These are phyloP conservation scores for Globisporangium camurandrum DNA, from an alignment of 352 stramenopile species.

Conservation along the genomic window DNA sequence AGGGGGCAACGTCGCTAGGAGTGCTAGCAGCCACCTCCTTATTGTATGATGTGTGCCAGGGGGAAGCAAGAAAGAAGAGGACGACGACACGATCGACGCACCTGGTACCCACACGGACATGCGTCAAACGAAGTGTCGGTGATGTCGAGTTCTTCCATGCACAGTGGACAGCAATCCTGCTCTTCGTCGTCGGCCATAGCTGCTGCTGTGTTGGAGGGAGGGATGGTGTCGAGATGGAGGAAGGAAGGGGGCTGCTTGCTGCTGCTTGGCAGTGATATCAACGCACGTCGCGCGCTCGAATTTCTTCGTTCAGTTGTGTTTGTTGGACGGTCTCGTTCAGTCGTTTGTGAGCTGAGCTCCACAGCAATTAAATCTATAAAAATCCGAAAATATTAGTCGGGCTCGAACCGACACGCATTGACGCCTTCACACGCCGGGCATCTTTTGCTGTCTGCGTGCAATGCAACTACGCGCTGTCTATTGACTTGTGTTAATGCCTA, in stretches of 20 bases:
- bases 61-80: neutral
- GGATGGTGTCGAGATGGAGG: too few relatives aligned
- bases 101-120: constrained; percentile 98
- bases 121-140: constrained; percentile 98
- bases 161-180: constrained; percentile 93
- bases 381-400: too few relatives aligned
- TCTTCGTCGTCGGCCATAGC: constrained; percentile 77
- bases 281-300: neutral
- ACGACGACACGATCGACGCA: constrained; percentile 10
- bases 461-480: neutral
- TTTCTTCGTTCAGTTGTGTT: neutral
- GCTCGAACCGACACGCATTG: too few relatives aligned
- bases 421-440: too few relatives aligned
- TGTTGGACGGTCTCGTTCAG: neutral
- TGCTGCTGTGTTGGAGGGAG: neutral
- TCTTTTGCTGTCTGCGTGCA: neutral
- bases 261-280: neutral
- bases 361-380: too few relatives aligned
- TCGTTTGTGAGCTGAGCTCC: too few relatives aligned
- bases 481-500: too few relatives aligned
- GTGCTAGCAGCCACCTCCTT: too few relatives aligned
- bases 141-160: constrained; percentile 97
- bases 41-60: too few relatives aligned
- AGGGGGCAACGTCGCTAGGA: too few relatives aligned
- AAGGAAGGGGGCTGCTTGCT: neutral